Evolutionary conservation across 1,284 basidiomycete species (phyloP).

Genomic region (Melampsora americana): DNA sequence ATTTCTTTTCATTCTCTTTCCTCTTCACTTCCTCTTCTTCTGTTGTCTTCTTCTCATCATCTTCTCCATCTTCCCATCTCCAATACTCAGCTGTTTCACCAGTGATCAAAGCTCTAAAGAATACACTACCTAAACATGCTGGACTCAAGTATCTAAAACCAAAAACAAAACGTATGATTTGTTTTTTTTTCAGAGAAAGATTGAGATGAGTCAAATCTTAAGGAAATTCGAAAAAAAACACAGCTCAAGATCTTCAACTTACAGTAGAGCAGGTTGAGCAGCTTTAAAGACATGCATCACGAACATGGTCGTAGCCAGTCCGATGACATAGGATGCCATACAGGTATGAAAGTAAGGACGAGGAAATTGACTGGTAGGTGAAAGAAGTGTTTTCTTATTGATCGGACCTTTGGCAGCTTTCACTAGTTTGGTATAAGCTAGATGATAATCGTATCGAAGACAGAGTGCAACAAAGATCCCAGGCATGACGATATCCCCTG

Average conservation of each 20-base stretch:
- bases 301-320: slow-evolving; percentile 73
- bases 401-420: slow-evolving; percentile 23
- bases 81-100: slow-evolving; percentile 66
- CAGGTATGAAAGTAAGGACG: slow-evolving; percentile 77
- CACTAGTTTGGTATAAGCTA: slow-evolving; percentile 48
- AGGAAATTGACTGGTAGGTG: slow-evolving; percentile 56
- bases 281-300: slow-evolving; percentile 79
- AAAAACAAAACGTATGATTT: not conserved
- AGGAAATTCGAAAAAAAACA: not conserved
- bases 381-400: slow-evolving; percentile 37
- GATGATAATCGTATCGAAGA: slow-evolving; percentile 74
- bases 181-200: slow-evolving; percentile 7
- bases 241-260: slow-evolving; percentile 54
- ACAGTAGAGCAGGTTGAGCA: slow-evolving; percentile 89
- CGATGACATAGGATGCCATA: slow-evolving; percentile 72
- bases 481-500: slow-evolving; percentile 80
- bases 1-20: slow-evolving; percentile 14
- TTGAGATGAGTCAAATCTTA: not conserved
- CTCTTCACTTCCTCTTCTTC: slow-evolving; percentile 46
- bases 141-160: slow-evolving; percentile 58
- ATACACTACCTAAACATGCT: slow-evolving; percentile 66
- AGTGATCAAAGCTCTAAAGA: slow-evolving; percentile 59
- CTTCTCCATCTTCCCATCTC: slow-evolving; percentile 62
- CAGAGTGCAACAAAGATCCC: slow-evolving; percentile 78
- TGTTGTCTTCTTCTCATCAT: slow-evolving; percentile 46